Evolutionary conservation across 2,329 filamentous ascomycete genomes (phyloP), one percentile per base, ranked within the genome.

Genomic region (Pseudogymnoascus sp.): DNA sequence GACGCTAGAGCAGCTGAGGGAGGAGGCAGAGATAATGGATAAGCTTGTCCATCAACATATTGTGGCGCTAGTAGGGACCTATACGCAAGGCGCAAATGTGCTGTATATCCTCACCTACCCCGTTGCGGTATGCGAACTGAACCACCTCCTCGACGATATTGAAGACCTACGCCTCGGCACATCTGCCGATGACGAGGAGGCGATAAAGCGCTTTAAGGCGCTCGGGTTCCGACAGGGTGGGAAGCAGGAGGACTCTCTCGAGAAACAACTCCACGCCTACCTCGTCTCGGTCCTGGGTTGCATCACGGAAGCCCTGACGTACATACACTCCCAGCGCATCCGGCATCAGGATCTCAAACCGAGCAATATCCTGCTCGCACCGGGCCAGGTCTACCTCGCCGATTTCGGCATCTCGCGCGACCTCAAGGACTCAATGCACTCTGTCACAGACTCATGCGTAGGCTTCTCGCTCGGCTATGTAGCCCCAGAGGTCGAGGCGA

Each of bases 361-460:
- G 1, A 75, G 74, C 37, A 81, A 81, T 61, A 80, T 81, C 61
- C 72, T 81, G 2, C 71, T 81, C 6, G 77, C 75, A 63, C 73
- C 78, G 1, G 75, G 76, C 5, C 73, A 76, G 7, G 79, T 81
- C 7, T 80, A 80, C 64, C 72, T 81, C 13, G 77, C 78, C 21
- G 79, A 81, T 67, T 81, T 81, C 70, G 79, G 78, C 37, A 80
- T 81, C 24, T 78, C 80, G 11, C 73, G 75, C 61, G 78, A 81
- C 59, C 77, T 81, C 13, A 76, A 75, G 59, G 76, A 75, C 44
- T 74, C 75, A 24, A 78, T 80, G 8, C 74, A 78, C 59, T 80
- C 77, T 6, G 78, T 75, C 62, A 81, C 78, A 0, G 74, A 76
- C 31, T 76, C 76, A 0, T 63, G 71, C 56, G 63, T 26, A 8